Conservation (phyloP, 2,329 filamentous ascomycete species). For the Akanthomyces uredinophilus region DNA sequence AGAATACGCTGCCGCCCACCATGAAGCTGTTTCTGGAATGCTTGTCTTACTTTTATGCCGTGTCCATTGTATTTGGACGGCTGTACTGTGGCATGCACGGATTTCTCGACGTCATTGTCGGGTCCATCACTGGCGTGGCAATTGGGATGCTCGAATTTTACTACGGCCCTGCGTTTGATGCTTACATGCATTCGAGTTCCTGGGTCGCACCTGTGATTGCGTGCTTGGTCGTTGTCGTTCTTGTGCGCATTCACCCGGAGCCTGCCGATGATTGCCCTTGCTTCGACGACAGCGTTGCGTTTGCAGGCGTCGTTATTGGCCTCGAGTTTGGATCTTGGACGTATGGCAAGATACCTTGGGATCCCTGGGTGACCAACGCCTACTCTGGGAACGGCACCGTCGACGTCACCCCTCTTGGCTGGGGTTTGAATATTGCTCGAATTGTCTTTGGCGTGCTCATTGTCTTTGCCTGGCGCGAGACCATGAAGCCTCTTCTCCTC, state of each 20-base stretch:
- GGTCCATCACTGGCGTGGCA: slow-evolving; percentile 68
- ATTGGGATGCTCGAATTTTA: slow-evolving; percentile 57
- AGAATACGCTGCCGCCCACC: slow-evolving; percentile 55
- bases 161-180: slow-evolving; percentile 59
- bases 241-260: slow-evolving; percentile 89
- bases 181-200: slow-evolving; percentile 61
- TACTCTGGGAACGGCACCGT: slow-evolving; percentile 52
- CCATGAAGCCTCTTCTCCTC: slow-evolving; percentile 80
- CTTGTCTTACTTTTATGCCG: slow-evolving; percentile 76
- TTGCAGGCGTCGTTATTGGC: slow-evolving; percentile 85
- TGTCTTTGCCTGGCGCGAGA: slow-evolving; percentile 85
- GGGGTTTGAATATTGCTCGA: slow-evolving; percentile 57
- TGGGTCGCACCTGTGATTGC: slow-evolving; percentile 61
- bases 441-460: slow-evolving; percentile 75
- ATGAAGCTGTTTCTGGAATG: slow-evolving; percentile 59
- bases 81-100: slow-evolving; percentile 99
- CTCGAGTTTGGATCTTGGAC: slow-evolving; percentile 81
- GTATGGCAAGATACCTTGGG: slow-evolving; percentile 52
- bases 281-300: slow-evolving; percentile 93
- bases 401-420: slow-evolving; percentile 60
- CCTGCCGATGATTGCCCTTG: slow-evolving; percentile 96
- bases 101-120: slow-evolving; percentile 83
- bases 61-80: slow-evolving; percentile 84
- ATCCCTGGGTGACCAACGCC: slow-evolving; percentile 40
- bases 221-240: slow-evolving; percentile 61